Percentiles rank a stretch among this genome's conserved stretches.
These are phyloP conservation scores for Onygena corvina DNA, from an alignment of 2,329 filamentous ascomycete species.

Conservation along the genomic window DNA sequence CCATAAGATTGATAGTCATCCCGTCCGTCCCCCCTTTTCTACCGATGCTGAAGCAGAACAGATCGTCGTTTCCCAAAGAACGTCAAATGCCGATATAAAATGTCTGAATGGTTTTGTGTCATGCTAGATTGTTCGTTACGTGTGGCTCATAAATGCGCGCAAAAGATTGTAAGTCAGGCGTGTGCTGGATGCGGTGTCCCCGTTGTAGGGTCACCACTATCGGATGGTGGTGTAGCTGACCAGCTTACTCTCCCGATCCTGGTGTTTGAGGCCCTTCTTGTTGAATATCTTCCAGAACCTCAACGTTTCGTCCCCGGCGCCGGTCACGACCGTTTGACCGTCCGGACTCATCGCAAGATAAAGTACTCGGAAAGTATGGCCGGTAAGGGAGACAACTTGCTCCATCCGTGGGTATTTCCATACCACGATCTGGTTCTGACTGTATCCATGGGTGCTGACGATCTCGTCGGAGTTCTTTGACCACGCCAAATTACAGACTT, in stretches of 20 bases:
- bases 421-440: conserved; percentile 95
- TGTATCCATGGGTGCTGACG: conserved; percentile 92
- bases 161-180: background rate
- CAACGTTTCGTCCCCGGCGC: conserved; percentile 89
- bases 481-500: conserved; percentile 98
- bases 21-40: background rate
- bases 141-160: conserved; percentile 2
- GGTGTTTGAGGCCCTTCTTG: conserved; percentile 57
- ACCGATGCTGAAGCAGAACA: conserved; percentile 3
- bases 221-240: conserved; percentile 78
- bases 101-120: conserved; percentile 1
- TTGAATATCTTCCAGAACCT: conserved; percentile 96
- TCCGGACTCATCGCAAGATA: conserved; percentile 97
- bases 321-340: conserved; percentile 84
- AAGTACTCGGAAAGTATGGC: conserved; percentile 90
- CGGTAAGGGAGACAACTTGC: conserved; percentile 86
- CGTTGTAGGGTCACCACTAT: conserved; percentile 21
- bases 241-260: conserved; percentile 54
- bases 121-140: background rate
- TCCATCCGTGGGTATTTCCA: conserved; percentile 99
- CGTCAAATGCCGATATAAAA: conserved; percentile 1
- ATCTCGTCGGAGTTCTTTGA: conserved; percentile 96
- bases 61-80: background rate
- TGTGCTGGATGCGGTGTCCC: background rate
- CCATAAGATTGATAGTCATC: background rate